phyloP scores from a whole-genome alignment of 1,284 basidiomycete species.

The Tilletia indica region DNA sequence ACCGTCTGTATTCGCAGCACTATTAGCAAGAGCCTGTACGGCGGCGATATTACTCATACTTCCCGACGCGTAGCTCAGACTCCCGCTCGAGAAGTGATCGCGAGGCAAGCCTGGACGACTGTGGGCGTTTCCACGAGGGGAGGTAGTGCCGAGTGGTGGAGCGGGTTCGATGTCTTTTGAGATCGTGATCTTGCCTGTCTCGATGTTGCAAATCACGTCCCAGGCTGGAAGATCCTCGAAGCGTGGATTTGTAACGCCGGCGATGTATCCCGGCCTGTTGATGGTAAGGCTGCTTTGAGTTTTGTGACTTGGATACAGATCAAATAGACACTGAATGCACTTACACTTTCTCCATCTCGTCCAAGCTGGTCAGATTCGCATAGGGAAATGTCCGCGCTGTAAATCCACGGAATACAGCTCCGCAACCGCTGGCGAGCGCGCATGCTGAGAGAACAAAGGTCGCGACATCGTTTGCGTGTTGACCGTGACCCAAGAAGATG shows the following conservation, averaged over 20 bases:
- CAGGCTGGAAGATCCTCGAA: conserved; percentile 82
- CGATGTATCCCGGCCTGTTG: conserved; percentile 81
- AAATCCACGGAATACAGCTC: conserved; percentile 72
- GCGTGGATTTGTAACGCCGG: conserved; percentile 92
- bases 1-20: not conserved
- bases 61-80: conserved; percentile 35
- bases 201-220: conserved; percentile 89
- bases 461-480: conserved; percentile 72
- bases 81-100: conserved; percentile 44
- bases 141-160: conserved; percentile 21
- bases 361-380: conserved; percentile 80
- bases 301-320: not conserved
- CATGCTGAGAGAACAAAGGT: conserved; percentile 88
- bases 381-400: conserved; percentile 89
- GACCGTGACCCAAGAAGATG: conserved; percentile 85
- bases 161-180: conserved; percentile 72
- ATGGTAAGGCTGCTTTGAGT: not conserved
- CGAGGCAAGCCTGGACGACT: conserved; percentile 43
- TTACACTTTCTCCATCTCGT: conserved; percentile 83
- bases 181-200: conserved; percentile 77
- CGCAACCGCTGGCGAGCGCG: conserved; percentile 84
- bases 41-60: conserved; percentile 15
- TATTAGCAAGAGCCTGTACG: not conserved
- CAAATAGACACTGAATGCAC: not conserved
- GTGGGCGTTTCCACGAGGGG: conserved; percentile 2